Evolutionary conservation across 1,139 yeast genomes (phyloP).

Genomic region (Yamadazyma mexicana): DNA sequence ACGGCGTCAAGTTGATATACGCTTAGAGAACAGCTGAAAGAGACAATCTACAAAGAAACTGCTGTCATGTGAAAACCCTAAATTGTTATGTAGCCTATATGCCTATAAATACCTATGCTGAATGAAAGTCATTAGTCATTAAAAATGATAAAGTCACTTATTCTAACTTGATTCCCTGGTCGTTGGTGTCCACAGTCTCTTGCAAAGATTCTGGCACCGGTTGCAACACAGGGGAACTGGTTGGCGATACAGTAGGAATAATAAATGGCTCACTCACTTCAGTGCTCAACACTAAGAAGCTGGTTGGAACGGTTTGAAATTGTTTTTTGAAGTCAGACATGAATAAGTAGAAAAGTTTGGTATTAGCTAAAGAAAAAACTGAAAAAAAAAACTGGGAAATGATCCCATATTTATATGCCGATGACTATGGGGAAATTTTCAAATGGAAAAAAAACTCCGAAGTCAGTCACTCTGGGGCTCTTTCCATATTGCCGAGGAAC

Average conservation of each 20-base stretch:
- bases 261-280: slow-evolving; percentile 62
- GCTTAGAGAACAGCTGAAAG: too few relatives aligned
- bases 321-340: slow-evolving; percentile 17
- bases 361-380: too few relatives aligned
- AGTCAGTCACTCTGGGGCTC: slow-evolving; percentile 3
- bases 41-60: too few relatives aligned
- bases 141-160: background rate
- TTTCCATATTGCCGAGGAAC: background rate
- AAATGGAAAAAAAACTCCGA: slow-evolving; percentile 10
- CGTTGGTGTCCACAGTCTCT: background rate
- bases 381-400: background rate
- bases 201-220: slow-evolving; percentile 6
- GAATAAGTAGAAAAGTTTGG: background rate
- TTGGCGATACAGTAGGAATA: slow-evolving; percentile 64
- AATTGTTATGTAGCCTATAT: too few relatives aligned
- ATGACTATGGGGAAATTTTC: slow-evolving; percentile 10
- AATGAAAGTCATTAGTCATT: too few relatives aligned
- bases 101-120: too few relatives aligned
- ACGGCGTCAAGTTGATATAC: too few relatives aligned
- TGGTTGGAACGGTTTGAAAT: slow-evolving; percentile 16
- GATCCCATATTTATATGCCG: slow-evolving; percentile 6
- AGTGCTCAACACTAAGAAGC: slow-evolving; percentile 54
- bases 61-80: too few relatives aligned
- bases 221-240: slow-evolving; percentile 37
- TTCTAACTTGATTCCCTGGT: background rate